Evolutionary conservation across 2,329 filamentous ascomycete genomes (phyloP).

Genomic region (Mycogone perniciosa): DNA sequence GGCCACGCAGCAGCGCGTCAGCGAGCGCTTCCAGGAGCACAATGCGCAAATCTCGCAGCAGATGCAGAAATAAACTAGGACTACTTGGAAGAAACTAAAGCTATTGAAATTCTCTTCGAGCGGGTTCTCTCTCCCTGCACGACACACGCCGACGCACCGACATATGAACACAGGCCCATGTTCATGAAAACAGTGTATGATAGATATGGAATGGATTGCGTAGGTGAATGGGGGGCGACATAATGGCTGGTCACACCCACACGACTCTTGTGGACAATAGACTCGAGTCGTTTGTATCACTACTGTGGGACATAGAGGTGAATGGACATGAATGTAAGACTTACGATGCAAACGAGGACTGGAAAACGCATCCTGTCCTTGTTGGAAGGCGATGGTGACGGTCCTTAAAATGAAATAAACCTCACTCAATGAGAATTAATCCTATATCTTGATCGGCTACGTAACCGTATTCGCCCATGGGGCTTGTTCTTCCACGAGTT

Average conservation of each 20-base stretch:
- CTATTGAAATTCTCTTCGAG: background rate
- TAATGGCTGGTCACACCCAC: background rate
- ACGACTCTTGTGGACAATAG: background rate
- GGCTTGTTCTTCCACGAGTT: conserved; percentile 3
- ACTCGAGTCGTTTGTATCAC: conserved; percentile 6
- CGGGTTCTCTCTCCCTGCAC: background rate
- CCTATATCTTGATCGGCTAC: conserved; percentile 5
- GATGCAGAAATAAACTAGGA: conserved; percentile 36
- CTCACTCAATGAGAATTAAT: conserved; percentile 12
- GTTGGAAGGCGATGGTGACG: background rate
- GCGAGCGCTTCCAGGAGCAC: conserved; percentile 78
- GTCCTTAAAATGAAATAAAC: background rate
- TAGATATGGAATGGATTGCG: background rate
- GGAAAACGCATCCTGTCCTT: background rate
- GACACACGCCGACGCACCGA: background rate
- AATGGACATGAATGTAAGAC: background rate
- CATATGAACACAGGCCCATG: no score
- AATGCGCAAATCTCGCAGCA: conserved; percentile 54
- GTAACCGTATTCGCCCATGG: background rate
- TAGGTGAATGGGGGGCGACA: background rate
- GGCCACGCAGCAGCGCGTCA: conserved; percentile 82
- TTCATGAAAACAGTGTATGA: background rate
- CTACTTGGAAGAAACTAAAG: conserved; percentile 20
- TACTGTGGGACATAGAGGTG: conserved; percentile 2
- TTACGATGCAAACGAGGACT: background rate